Percentiles rank a stretch among this genome's conserved stretches.
Conservation (phyloP, 345 rosid genomes). For the Moricandia moricandioides region DNA sequence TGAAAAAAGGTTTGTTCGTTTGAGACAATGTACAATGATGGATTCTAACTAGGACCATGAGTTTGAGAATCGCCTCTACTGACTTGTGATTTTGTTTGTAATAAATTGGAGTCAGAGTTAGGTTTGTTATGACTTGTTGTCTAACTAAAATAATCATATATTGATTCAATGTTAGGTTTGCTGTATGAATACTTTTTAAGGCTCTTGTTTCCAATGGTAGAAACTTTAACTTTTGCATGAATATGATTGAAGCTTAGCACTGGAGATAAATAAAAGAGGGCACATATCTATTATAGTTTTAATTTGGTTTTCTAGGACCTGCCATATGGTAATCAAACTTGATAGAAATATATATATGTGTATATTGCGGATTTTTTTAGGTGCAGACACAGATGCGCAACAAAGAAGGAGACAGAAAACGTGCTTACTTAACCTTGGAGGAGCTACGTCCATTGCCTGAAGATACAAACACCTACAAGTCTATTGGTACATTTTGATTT, state of each 20-base stretch:
- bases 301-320: background rate
- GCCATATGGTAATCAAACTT: background rate
- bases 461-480: constrained; percentile 84
- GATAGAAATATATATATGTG: background rate
- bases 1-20: background rate
- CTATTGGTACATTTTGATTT: constrained; percentile 52
- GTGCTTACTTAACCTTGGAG: constrained; percentile 88
- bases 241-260: background rate
- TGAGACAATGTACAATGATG: background rate
- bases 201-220: background rate
- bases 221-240: background rate
- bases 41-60: background rate
- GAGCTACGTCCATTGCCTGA: constrained; percentile 74
- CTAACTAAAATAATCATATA: background rate
- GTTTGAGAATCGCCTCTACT: too few species aligned
- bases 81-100: too few species aligned
- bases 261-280: too few species aligned
- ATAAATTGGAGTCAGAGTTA: background rate
- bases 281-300: background rate
- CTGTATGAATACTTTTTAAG: background rate
- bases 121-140: background rate
- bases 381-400: constrained; percentile 82
- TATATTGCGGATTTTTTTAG: constrained; percentile 36
- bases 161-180: background rate
- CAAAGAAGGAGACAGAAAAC: constrained; percentile 91